Evolutionary conservation across 345 rosid species (phyloP).

Genomic region (Rhizophora mangle): DNA sequence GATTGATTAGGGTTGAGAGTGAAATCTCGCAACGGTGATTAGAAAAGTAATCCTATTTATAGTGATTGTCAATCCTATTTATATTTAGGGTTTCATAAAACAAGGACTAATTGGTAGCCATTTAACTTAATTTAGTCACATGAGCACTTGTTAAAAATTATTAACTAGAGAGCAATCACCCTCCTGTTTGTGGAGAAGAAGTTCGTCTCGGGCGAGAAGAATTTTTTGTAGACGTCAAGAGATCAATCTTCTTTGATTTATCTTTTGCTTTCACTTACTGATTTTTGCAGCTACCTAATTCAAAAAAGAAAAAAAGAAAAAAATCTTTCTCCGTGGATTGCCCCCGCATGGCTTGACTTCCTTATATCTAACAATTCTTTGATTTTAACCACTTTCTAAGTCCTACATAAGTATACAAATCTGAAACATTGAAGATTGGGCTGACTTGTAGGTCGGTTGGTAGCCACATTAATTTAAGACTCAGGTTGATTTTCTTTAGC

Average conservation of each 20-base stretch:
- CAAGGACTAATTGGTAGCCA: too few relatives aligned
- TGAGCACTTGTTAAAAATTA: not conserved
- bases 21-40: too few relatives aligned
- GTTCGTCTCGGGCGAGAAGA: not conserved
- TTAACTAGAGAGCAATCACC: not conserved
- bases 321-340: too few relatives aligned
- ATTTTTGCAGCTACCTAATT: too few relatives aligned
- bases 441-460: not conserved
- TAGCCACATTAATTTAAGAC: not conserved
- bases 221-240: not conserved
- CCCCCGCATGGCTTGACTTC: too few relatives aligned
- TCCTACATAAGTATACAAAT: conserved; percentile 1
- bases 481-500: not conserved
- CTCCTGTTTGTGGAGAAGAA: not conserved
- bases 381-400: not conserved
- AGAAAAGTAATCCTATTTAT: too few relatives aligned
- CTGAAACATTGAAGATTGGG: conserved; percentile 3
- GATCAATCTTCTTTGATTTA: not conserved
- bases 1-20: too few relatives aligned
- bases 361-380: not conserved
- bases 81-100: too few relatives aligned
- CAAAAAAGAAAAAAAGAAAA: too few relatives aligned
- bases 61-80: too few relatives aligned
- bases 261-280: not conserved
- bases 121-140: not conserved